Base-by-base conservation (phyloP, 2,329 filamentous ascomycete genomes). In the Elsinoe fawcettii region DNA sequence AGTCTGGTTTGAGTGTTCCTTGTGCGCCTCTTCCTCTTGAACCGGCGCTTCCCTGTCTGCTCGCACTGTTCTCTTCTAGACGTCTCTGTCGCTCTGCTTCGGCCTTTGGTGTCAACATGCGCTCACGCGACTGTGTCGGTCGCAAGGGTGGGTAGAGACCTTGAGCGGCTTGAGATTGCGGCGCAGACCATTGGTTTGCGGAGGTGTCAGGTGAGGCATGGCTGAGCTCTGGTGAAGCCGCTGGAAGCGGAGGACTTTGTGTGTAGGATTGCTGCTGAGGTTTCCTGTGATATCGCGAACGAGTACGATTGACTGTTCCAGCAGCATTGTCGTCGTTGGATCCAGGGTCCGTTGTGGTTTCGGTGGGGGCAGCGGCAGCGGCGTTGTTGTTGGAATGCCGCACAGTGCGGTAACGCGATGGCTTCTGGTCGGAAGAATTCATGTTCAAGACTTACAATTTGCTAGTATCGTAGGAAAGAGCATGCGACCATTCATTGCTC, bases 351-450 rank as follows among this genome's bases (percentile, higher is more conserved):
- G 54, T 39, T 8, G 49, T 22, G 32, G 36, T 14, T 11, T 53
- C 41, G 12, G 51, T 32, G 12, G 58, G 27, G 14, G 58, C 43
- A 6, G 47, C 30, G 22, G 55, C 37, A 55, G 57, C 39, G 41
- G 57, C 9, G 8, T 66, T 55, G 69, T 65, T 58, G 56, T 73
- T 69, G 20, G 71, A 71, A 60, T 74, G 74, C 59, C 81, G 72
- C 57, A 83, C 79, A 27, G 79, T 81, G 61, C 80, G 74, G 68
- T 84, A 84, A 41, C 81, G 76, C 56, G 80, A 79, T 66, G 80
- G 77, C 65, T 80, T 82, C 55, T 69, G 66, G 27, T 60, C 56
- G 25, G 55, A 37, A 25, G 55, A 53, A 37, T 39, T 53, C 49
- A 53, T 53, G 32, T 7, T 51, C 16, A 30, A 2, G 6, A 53